phyloP scores from a whole-genome alignment of 192 early-diverging fungal species.

The Borealophlyctis nickersoniae region DNA sequence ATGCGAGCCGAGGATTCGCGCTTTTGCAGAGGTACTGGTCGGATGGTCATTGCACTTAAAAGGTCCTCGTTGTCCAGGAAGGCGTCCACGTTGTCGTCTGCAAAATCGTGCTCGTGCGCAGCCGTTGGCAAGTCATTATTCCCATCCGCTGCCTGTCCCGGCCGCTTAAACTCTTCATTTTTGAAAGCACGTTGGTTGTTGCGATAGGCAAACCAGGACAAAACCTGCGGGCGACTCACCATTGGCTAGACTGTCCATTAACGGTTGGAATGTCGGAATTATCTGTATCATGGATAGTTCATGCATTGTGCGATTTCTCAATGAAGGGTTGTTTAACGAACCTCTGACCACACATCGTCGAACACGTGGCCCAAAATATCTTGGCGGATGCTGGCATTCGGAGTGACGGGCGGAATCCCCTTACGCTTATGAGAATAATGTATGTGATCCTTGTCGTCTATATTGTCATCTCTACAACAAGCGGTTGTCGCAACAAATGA shows the following conservation, averaged over 20 bases:
- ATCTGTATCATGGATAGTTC: too few relatives aligned
- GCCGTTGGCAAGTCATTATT: not conserved
- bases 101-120: conserved; percentile 1
- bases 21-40: conserved; percentile 37
- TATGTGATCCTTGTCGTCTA: conserved; percentile 16
- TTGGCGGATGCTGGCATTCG: conserved; percentile 37
- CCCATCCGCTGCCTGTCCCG: not conserved
- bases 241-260: conserved; percentile 18
- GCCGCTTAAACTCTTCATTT: conserved; percentile 2
- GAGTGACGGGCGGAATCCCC: conserved; percentile 30
- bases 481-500: not conserved
- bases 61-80: conserved; percentile 25
- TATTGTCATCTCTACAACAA: conserved; percentile 10
- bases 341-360: conserved; percentile 50
- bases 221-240: conserved; percentile 8
- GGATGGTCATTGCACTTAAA: conserved; percentile 47
- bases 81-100: conserved; percentile 13
- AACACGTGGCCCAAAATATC: conserved; percentile 41
- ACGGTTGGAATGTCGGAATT: conserved; percentile 28
- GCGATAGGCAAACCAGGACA: not conserved
- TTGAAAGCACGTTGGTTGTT: not conserved
- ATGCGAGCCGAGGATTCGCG: conserved; percentile 38
- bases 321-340: too few relatives aligned
- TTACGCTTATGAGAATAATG: conserved; percentile 7
- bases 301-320: too few relatives aligned